Evolutionary conservation across 768 basidiomycete species (phyloP), one percentile per base, ranked within the genome.

Genomic region (Rhizopogon sp.): DNA sequence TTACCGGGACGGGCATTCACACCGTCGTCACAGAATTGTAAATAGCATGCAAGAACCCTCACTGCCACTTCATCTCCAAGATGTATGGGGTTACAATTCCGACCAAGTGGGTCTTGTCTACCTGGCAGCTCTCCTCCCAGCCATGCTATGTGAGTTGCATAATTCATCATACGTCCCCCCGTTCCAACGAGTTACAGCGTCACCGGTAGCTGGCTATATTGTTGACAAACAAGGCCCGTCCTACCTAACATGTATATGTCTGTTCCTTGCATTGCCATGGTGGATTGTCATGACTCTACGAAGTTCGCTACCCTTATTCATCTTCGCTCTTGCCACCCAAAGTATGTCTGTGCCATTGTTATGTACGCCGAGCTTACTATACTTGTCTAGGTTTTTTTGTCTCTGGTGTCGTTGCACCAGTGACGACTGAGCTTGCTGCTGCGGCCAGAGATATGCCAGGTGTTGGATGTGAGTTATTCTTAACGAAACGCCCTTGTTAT

Each of bases 401-500:
- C 1, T 79, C 83, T 3, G 83, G 80, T 0, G 70, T 81, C 0
- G 66, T 87, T 28, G 75, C 87, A 3, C 85, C 87, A 0, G 55
- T 88, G 14, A 86, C 79, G 6, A 76, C 83, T 11, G 89, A 91
- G 61, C 72, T 90, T 7, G 87, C 88, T 10, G 70, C 76, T 8
- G 80, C 87, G 1, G 74, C 85, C 28, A 70, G 79, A 52, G 66
- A 61, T 13, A 77, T 84, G 20, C 77, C 79, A 37, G 87, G 87
- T 3, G 75, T 90, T 39, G 88, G 88, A 31, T 91, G 87, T 83
- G 63, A 64, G 84, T 66, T 13, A 39, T 50, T 56, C 28, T 39
- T 6, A 35, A n/a, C 37, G 35, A 22, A 47, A 22, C 14, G 29
- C 39, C 33, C 53, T 10, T 20, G 17, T 45, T 20, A 29, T 57